These are phyloP conservation scores for Vickermania ingenoplastis DNA, from an alignment of 208 protist genomes.

Conservation along the genomic window DNA sequence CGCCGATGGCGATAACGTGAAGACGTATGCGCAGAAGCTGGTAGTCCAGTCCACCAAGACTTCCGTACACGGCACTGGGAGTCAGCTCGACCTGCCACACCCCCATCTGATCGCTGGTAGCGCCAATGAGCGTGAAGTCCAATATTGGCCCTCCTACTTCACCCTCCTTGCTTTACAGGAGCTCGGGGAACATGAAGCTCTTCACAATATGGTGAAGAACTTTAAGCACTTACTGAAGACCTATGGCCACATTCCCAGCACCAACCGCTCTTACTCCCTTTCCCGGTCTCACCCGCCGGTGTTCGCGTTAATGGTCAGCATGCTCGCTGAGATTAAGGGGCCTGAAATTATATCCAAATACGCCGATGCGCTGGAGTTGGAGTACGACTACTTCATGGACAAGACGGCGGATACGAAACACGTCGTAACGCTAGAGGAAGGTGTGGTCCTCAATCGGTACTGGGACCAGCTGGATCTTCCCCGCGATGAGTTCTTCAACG, in stretches of 20 bases:
- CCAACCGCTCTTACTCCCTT: conserved; percentile 25
- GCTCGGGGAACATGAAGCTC: conserved; percentile 17
- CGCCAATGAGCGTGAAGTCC: conserved; percentile 17
- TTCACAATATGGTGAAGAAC: conserved; percentile 20
- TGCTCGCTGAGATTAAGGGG: conserved; percentile 4
- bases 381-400: conserved; percentile 17
- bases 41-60: not conserved
- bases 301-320: conserved; percentile 19
- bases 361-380: conserved; percentile 6
- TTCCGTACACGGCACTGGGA: not conserved
- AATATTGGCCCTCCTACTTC: conserved; percentile 57
- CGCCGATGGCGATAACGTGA: not conserved
- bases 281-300: conserved; percentile 30
- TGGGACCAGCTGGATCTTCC: conserved; percentile 2
- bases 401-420: not conserved
- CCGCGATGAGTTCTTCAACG: conserved; percentile 18
- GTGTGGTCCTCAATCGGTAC: not conserved
- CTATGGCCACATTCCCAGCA: conserved; percentile 37
- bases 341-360: not conserved
- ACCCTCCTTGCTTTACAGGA: conserved; percentile 19
- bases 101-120: not conserved
- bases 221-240: conserved; percentile 9
- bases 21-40: not conserved
- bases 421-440: not conserved
- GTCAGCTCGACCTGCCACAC: not conserved